A percentile compares a stretch with the other conserved stretches of the same genome.
These are phyloP conservation scores for Colletotrichum noveboracense DNA, from an alignment of 2,329 filamentous ascomycete species.

Conservation along the genomic window DNA sequence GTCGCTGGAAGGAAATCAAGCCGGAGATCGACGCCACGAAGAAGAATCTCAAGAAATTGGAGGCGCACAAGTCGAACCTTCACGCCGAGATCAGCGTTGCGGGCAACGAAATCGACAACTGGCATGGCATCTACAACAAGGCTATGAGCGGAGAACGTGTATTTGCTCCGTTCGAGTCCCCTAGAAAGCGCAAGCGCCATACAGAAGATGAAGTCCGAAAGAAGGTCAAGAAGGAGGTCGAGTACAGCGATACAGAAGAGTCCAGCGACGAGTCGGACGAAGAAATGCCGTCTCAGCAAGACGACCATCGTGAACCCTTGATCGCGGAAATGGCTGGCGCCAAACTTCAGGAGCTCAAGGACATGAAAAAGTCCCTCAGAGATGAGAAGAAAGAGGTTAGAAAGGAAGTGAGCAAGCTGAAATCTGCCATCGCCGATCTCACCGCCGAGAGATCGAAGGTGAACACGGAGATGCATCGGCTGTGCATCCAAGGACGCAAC, in stretches of 20 bases:
- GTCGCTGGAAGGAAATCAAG: not conserved
- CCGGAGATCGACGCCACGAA: not conserved
- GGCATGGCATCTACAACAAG: not conserved
- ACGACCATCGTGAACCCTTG: not conserved
- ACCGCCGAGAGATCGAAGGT: not conserved
- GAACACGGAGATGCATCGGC: not conserved
- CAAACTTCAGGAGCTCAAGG: slow-evolving; percentile 1
- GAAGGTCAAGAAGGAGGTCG: not conserved
- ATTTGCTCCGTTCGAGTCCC: not conserved
- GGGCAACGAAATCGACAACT: not conserved
- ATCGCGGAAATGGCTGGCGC: not conserved
- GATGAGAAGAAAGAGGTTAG: not conserved
- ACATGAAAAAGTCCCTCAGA: not conserved
- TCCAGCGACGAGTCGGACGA: not conserved
- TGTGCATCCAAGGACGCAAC: slow-evolving; percentile 62
- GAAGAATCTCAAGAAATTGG: not conserved
- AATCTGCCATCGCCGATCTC: not conserved
- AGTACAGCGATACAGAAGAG: not conserved
- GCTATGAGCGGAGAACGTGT: not conserved
- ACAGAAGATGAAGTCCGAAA: not conserved
- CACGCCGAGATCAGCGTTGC: not conserved
- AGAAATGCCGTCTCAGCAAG: not conserved
- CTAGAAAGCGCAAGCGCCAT: not conserved
- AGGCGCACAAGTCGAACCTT: not conserved
- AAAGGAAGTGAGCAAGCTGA: not conserved